Conservation (phyloP, 2,329 filamentous ascomycete genomes). For the Colletotrichum ledebouriae region DNA sequence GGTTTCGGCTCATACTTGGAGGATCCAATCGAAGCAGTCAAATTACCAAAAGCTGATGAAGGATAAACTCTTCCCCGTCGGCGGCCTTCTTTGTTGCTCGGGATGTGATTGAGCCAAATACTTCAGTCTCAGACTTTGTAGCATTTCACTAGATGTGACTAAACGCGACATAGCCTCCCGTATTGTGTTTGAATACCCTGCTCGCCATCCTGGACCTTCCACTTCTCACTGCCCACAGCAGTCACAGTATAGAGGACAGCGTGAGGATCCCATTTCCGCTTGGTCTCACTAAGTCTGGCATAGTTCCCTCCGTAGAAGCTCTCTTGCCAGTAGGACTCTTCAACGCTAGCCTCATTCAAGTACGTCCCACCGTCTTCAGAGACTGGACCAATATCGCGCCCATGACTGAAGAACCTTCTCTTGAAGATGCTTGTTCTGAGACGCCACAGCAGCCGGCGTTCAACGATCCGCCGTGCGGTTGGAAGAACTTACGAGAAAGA, state of each 20-base stretch:
- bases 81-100: no score
- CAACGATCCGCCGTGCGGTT: no score
- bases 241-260: conserved; percentile 47
- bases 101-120: no score
- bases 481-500: no score
- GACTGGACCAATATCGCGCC: neutral
- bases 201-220: conserved; percentile 36
- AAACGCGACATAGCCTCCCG: neutral
- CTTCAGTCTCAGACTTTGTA: no score
- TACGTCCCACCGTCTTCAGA: conserved; percentile 45
- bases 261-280: conserved; percentile 49
- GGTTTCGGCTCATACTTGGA: no score
- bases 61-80: no score
- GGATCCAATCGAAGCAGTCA: no score
- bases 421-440: neutral
- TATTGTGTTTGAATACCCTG: conserved; percentile 3
- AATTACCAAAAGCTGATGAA: no score
- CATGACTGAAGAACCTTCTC: neutral
- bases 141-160: no score
- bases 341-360: conserved; percentile 50
- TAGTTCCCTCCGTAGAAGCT: conserved; percentile 50
- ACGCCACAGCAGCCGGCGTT: no score
- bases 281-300: conserved; percentile 45
- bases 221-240: conserved; percentile 48
- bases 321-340: conserved; percentile 48